Conservation (phyloP, 345 rosid species). For the Brassica cretica region DNA sequence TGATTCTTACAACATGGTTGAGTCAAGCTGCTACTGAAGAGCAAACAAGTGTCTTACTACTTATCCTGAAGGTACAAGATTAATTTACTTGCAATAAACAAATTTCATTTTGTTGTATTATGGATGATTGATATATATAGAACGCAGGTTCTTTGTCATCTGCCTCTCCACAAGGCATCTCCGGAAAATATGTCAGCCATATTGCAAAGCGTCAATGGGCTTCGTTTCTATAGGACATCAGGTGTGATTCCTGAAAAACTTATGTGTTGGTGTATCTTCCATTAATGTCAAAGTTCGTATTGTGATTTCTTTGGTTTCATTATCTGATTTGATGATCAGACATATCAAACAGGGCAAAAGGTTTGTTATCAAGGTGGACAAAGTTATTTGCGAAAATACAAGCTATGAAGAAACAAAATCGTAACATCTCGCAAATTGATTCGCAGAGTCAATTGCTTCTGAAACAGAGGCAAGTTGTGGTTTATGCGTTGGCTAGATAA, state of each 20-base stretch:
- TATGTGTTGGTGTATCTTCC: constrained; percentile 3
- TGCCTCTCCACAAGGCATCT: constrained; percentile 84
- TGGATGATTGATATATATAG: constrained; percentile 18
- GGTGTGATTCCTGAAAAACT: constrained; percentile 56
- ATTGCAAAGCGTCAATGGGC: constrained; percentile 79
- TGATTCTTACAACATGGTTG: constrained; percentile 94
- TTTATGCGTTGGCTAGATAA: constrained; percentile 10
- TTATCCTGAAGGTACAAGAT: constrained; percentile 62
- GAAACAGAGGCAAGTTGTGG: constrained; percentile 72
- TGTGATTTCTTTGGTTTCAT: constrained; percentile 60
- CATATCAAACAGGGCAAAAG: constrained; percentile 98
- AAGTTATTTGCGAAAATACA: constrained; percentile 77
- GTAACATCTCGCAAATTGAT: constrained; percentile 52
- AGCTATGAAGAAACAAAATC: constrained; percentile 68
- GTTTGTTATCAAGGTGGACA: constrained; percentile 89
- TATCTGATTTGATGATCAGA: constrained; percentile 99
- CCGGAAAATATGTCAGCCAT: constrained; percentile 93
- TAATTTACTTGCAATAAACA: constrained; percentile 3
- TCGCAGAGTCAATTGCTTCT: constrained; percentile 67
- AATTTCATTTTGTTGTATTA: constrained; percentile 16
- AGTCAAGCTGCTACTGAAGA: constrained; percentile 87
- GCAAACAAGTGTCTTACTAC: constrained; percentile 74
- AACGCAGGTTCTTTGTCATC: constrained; percentile 79
- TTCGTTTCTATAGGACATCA: constrained; percentile 78
- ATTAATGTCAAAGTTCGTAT: constrained; percentile 23